Base-by-base conservation (phyloP, 306 rosid genomes). In the Trifolium fragiferum region DNA sequence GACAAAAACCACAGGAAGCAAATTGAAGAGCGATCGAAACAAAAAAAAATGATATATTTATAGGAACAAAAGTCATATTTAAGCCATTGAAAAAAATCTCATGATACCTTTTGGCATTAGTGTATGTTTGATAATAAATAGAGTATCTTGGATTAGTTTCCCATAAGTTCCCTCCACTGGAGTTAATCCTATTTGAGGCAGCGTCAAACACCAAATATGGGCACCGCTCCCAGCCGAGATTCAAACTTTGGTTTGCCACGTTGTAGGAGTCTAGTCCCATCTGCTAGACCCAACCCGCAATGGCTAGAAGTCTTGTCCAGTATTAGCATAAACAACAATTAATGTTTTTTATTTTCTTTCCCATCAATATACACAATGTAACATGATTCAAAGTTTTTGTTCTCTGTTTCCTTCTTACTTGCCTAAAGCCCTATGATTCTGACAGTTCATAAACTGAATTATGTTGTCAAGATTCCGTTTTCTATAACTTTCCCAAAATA, bases 61-160 rank as follows among this genome's bases (percentile, higher is more conserved):
- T 33, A 35, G 25, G 15, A 21, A 62, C 15, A 10, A 35, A 62
- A n/a, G 8, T 33, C 27, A 62, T 62, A 35, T 62, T 62, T 16
- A n/a, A 16, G 27, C 8, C 47, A 16, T 62, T 23, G 10, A 62
- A 11, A 33, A 62, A 62, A 35, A 62, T 62, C 68, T 35, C 47
- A 62, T 62, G 46, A 62, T 62, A 62, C 16, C 7, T 7, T n/a
- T 35, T 32, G 46, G 38, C 25, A 33, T 6, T 4, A 62, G 46
- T 62, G 47, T 16, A 62, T 62, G 10, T 62, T 62, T 62, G 68
- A 16, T 15, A 61, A 61, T 33, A 61, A 12, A n/a, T 62, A 62
- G 47, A 62, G 44, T 35, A 62, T 62, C 7, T 35, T 62, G 21
- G 13, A 15, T 49, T 49, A 49, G 10, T 49, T 49, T n/a, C 18